These are phyloP conservation scores for Fragosphaeria purpurea DNA, from an alignment of 2,329 filamentous ascomycete genomes.

Conservation along the genomic window DNA sequence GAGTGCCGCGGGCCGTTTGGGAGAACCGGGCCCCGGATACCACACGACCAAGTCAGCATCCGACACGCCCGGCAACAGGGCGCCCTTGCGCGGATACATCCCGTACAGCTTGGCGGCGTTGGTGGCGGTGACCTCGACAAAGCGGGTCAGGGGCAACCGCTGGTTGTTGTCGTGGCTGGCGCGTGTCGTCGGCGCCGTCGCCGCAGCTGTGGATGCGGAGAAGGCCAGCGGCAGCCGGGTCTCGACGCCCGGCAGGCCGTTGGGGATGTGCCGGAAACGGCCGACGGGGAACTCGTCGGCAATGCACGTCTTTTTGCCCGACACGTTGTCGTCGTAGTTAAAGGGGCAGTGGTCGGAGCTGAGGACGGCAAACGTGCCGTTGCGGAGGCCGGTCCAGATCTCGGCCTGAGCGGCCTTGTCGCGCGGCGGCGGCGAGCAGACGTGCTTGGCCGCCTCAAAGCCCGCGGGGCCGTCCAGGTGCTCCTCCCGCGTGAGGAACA, in stretches of 20 bases:
- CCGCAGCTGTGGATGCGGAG: constrained; percentile 15
- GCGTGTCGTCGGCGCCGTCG: neutral
- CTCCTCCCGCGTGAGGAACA: constrained; percentile 40
- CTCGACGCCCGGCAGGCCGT: constrained; percentile 48
- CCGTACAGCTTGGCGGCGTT: constrained; percentile 50
- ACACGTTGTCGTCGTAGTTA: constrained; percentile 33
- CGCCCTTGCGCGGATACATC: constrained; percentile 40
- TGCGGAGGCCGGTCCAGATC: constrained; percentile 40
- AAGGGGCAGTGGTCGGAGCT: constrained; percentile 40
- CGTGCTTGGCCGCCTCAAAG: constrained; percentile 43
- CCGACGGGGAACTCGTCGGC: constrained; percentile 17
- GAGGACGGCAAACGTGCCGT: constrained; percentile 45
- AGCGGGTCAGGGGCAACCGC: constrained; percentile 28
- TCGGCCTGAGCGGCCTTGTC: constrained; percentile 36
- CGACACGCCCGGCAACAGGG: constrained; percentile 35
- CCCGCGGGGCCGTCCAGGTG: constrained; percentile 18
- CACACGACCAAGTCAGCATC: constrained; percentile 51
- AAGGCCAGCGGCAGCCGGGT: constrained; percentile 41
- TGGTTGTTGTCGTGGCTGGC: neutral
- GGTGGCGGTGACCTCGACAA: constrained; percentile 44
- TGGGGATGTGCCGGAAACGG: constrained; percentile 47
- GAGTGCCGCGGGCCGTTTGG: constrained; percentile 16
- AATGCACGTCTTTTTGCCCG: constrained; percentile 18
- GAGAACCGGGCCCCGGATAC: constrained; percentile 30
- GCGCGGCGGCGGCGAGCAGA: constrained; percentile 43